Evolutionary conservation across 169 alveolate genomes (phyloP).

Genomic region (Toxoplasma gondii): DNA sequence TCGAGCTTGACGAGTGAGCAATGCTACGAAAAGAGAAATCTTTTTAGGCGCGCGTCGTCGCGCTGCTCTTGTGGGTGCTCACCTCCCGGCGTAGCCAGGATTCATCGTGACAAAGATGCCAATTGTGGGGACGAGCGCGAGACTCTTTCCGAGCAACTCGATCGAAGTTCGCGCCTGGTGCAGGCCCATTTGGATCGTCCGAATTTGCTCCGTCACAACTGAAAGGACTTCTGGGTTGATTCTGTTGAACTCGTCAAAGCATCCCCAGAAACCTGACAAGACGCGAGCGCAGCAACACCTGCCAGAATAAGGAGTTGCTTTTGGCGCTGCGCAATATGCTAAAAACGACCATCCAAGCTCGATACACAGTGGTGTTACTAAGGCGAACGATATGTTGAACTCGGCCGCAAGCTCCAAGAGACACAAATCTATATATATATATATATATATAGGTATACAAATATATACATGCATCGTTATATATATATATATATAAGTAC

Average conservation of each 20-base stretch:
- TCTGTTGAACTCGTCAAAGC: slow-evolving; percentile 98
- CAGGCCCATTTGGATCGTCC: slow-evolving; percentile 92
- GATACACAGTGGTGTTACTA: too few species aligned
- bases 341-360: too few species aligned
- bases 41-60: too few species aligned
- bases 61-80: slow-evolving; percentile 33
- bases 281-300: slow-evolving; percentile 16
- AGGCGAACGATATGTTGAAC: too few species aligned
- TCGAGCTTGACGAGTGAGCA: too few species aligned
- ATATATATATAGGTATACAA: background rate
- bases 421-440: background rate
- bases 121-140: slow-evolving; percentile 78
- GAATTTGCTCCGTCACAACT: slow-evolving; percentile 96
- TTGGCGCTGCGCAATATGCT: background rate
- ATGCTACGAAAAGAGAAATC: too few species aligned
- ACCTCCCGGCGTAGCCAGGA: slow-evolving; percentile 98
- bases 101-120: slow-evolving; percentile 93
- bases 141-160: slow-evolving; percentile 82
- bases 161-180: slow-evolving; percentile 81
- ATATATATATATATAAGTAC: too few species aligned
- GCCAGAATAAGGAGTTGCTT: background rate
- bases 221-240: slow-evolving; percentile 96
- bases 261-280: slow-evolving; percentile 96
- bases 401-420: too few species aligned
- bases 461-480: too few species aligned